Evolutionary conservation across 139 green algal genomes (phyloP).

Genomic region (Mychonastes homosphaera): DNA sequence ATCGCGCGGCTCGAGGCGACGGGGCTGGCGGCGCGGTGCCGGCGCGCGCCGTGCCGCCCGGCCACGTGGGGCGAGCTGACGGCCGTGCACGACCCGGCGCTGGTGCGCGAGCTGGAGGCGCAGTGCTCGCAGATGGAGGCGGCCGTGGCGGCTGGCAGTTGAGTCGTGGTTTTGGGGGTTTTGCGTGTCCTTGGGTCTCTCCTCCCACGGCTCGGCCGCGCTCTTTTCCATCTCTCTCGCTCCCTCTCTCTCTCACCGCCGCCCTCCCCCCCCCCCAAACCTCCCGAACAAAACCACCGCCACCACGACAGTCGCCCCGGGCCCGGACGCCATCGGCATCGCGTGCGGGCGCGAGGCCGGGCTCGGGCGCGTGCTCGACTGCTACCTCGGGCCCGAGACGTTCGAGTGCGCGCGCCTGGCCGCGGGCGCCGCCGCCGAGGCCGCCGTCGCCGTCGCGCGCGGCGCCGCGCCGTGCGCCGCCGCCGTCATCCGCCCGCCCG

Average conservation of each 20-base stretch:
- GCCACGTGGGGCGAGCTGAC: conserved; percentile 7
- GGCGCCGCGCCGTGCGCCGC: conserved; percentile 30
- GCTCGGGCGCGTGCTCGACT: conserved; percentile 28
- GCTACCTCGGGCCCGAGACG: conserved; percentile 58
- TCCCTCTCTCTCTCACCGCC: neutral
- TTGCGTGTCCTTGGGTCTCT: neutral
- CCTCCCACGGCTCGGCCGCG: neutral
- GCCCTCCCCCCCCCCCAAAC: neutral
- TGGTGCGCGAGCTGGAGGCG: conserved; percentile 5
- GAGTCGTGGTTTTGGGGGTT: neutral
- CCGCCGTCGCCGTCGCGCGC: conserved; percentile 31
- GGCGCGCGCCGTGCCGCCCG: conserved; percentile 1
- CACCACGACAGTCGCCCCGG: neutral
- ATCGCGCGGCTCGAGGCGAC: conserved; percentile 8
- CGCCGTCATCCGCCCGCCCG: conserved; percentile 57
- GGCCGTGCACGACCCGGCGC: conserved; percentile 13
- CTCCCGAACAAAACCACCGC: neutral
- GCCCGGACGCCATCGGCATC: neutral
- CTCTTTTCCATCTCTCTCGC: neutral
- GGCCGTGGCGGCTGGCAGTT: conserved; percentile 1
- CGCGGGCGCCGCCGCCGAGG: conserved; percentile 51
- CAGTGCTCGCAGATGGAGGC: conserved; percentile 8
- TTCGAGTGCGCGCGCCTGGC: conserved; percentile 47
- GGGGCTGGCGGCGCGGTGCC: conserved; percentile 10
- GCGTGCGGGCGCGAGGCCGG: conserved; percentile 2